These are phyloP conservation scores for Biscogniauxia sp. DNA, from an alignment of 2,329 filamentous ascomycete species.

Conservation along the genomic window DNA sequence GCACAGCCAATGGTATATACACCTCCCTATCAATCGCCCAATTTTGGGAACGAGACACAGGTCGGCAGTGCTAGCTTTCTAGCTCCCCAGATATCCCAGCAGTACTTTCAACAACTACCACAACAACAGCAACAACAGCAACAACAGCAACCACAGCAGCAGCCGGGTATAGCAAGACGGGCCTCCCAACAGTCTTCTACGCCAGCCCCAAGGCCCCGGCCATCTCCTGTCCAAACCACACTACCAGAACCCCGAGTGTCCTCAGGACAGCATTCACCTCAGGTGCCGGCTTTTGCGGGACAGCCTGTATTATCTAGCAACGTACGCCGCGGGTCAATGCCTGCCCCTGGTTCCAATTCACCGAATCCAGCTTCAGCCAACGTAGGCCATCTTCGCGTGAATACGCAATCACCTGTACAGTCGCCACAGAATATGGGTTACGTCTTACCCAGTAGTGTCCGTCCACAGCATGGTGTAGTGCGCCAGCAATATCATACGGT, in stretches of 20 bases:
- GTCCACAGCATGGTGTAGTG: not conserved
- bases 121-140: conserved; percentile 13
- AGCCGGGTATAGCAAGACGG: not conserved
- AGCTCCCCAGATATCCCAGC: conserved; percentile 4
- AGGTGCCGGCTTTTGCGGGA: conserved; percentile 3
- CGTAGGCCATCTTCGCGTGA: not conserved
- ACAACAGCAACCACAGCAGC: conserved; percentile 4
- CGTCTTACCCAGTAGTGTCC: conserved; percentile 3
- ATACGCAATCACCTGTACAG: not conserved
- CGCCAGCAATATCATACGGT: conserved; percentile 1
- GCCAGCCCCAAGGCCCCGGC: conserved; percentile 5
- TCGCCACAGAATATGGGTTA: conserved; percentile 4
- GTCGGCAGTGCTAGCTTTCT: not conserved
- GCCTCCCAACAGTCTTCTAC: not conserved
- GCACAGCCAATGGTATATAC: not conserved
- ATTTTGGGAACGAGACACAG: conserved; percentile 11
- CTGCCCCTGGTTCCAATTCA: not conserved
- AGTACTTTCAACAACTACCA: not conserved
- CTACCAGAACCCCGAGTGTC: not conserved
- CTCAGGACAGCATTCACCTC: conserved; percentile 3
- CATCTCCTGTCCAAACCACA: conserved; percentile 5
- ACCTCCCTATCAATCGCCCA: conserved; percentile 5
- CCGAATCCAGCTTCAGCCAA: not conserved
- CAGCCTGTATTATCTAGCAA: not conserved
- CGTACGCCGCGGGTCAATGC: not conserved